phyloP scores from a whole-genome alignment of 208 protist species.

The Leishmania tarentolae region DNA sequence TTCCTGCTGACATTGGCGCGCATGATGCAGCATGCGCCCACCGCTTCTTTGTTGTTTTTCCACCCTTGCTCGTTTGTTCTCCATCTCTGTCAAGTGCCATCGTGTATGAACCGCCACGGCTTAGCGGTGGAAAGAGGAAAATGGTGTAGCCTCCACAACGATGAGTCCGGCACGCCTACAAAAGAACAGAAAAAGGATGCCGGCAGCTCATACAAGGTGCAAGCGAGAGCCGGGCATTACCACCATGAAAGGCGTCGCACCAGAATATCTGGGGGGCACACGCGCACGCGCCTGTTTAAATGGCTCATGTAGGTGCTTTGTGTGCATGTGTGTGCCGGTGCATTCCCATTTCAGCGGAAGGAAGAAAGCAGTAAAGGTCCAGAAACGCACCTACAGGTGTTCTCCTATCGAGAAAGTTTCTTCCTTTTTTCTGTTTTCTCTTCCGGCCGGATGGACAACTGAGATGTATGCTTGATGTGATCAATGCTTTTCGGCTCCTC shows the following conservation, averaged over 20 bases:
- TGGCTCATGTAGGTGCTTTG: background rate
- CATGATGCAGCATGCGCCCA: background rate
- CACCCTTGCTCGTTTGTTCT: background rate
- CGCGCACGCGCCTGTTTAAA: background rate
- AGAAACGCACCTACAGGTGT: background rate
- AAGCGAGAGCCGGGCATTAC: background rate
- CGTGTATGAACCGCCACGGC: background rate
- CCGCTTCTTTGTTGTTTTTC: background rate
- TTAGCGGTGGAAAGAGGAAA: background rate
- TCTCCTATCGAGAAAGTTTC: too few relatives aligned
- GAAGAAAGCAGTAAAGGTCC: background rate
- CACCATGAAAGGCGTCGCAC: background rate
- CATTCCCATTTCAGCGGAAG: background rate
- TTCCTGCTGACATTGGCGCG: background rate
- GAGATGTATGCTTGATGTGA: background rate
- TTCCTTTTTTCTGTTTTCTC: background rate
- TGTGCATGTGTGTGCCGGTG: constrained; percentile 1
- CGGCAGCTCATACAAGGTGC: background rate
- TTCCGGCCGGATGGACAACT: background rate
- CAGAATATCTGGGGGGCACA: background rate
- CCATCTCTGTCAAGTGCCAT: constrained; percentile 1
- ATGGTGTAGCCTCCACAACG: background rate
- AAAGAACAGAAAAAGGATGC: background rate
- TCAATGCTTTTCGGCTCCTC: background rate
- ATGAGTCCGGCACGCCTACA: background rate